phyloP scores from a whole-genome alignment of 805 yeast genomes.

The Cephaloascus fragrans region DNA sequence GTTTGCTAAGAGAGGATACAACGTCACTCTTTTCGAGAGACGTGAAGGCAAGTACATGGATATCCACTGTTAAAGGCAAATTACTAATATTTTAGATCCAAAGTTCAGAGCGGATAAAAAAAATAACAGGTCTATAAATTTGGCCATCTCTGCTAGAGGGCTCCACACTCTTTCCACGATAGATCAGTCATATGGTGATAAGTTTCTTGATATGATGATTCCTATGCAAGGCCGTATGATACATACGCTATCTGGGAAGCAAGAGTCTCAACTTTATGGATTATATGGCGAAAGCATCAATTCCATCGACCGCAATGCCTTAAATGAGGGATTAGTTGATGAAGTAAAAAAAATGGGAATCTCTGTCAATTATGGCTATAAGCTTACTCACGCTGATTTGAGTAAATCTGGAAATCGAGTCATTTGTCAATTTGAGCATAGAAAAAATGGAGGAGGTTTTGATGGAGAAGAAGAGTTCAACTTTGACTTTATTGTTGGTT shows the following conservation, averaged over 20 bases:
- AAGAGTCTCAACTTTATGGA: conserved; percentile 68
- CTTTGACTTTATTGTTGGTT: conserved; percentile 63
- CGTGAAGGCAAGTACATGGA: conserved; percentile 27
- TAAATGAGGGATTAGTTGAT: conserved; percentile 56
- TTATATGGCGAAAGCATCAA: conserved; percentile 75
- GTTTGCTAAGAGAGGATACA: conserved; percentile 57
- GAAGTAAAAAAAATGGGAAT: conserved; percentile 46
- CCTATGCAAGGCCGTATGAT: conserved; percentile 92
- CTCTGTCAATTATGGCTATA: conserved; percentile 42
- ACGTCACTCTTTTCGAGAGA: conserved; percentile 64
- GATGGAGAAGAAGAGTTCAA: conserved; percentile 10
- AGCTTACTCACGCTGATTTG: conserved; percentile 35
- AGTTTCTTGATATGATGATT: conserved; percentile 50
- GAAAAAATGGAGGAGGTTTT: conserved; percentile 8
- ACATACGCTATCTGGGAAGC: conserved; percentile 56
- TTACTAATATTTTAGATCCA: no score
- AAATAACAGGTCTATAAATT: conserved; percentile 72
- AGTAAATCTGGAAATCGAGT: conserved; percentile 6
- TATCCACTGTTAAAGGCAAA: no score
- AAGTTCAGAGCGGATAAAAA: no score
- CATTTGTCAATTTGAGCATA: conserved; percentile 6
- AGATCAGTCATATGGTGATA: conserved; percentile 44
- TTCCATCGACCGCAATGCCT: conserved; percentile 67
- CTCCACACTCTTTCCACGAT: conserved; percentile 57
- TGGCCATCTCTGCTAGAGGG: conserved; percentile 85